These are phyloP conservation scores for Salvia sclarea DNA, from an alignment of 305 asterid species.

Conservation along the genomic window DNA sequence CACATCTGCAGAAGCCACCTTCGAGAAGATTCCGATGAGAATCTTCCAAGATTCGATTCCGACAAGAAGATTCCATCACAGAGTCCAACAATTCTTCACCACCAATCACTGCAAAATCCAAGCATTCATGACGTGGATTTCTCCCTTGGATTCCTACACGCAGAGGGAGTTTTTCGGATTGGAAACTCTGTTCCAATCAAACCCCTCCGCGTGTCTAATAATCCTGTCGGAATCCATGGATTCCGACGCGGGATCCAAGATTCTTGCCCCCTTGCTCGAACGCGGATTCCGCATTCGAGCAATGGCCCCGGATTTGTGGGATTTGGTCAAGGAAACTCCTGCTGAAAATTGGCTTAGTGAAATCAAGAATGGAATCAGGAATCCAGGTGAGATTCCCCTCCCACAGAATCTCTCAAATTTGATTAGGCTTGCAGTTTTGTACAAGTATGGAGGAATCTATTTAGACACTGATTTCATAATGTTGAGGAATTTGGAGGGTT, in stretches of 20 bases:
- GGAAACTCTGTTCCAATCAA: constrained; percentile 55
- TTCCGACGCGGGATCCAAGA: constrained; percentile 39
- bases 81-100: constrained; percentile 37
- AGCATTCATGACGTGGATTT: constrained; percentile 76
- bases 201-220: constrained; percentile 52
- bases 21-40: too few species aligned
- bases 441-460: constrained; percentile 73
- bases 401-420: constrained; percentile 71
- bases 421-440: constrained; percentile 63
- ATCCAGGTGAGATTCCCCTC: constrained; percentile 68
- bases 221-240: constrained; percentile 64
- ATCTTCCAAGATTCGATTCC: too few species aligned
- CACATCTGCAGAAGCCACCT: constrained; percentile 20
- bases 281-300: constrained; percentile 47
- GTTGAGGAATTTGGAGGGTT: constrained; percentile 48
- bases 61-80: constrained; percentile 34
- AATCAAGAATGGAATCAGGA: constrained; percentile 49
- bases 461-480: constrained; percentile 67
- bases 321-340: constrained; percentile 50
- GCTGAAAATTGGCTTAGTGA: constrained; percentile 54
- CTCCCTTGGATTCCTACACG: constrained; percentile 37
- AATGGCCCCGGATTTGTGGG: constrained; percentile 43
- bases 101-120: constrained; percentile 41
- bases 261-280: constrained; percentile 49
- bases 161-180: constrained; percentile 45